Evolutionary conservation across 805 yeast genomes (phyloP).

Genomic region (Wickerhamiella musiphila): DNA sequence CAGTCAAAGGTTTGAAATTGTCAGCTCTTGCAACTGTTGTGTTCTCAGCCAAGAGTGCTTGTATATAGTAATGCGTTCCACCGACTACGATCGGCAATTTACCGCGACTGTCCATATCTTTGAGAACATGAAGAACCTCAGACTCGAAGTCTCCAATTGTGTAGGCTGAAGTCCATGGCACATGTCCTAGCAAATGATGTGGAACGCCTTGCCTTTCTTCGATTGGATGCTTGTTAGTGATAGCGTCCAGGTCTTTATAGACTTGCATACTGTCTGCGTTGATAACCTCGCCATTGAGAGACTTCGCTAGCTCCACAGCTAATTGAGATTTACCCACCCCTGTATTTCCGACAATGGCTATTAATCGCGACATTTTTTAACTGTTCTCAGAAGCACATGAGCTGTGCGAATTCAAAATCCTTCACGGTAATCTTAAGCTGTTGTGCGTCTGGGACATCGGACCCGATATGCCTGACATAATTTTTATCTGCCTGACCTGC

Average conservation of each 20-base stretch:
- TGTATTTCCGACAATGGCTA: conserved; percentile 77
- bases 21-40: conserved; percentile 30
- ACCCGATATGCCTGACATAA: too few relatives aligned
- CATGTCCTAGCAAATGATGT: conserved; percentile 81
- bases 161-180: conserved; percentile 66
- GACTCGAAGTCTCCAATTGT: conserved; percentile 58
- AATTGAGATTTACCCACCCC: conserved; percentile 92
- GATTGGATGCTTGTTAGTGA: conserved; percentile 85
- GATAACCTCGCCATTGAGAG: conserved; percentile 70
- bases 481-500: too few relatives aligned
- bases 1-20: conserved; percentile 13
- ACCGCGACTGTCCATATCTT: conserved; percentile 45
- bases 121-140: conserved; percentile 44
- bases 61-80: conserved; percentile 89
- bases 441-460: too few relatives aligned
- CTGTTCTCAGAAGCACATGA: background rate
- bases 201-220: conserved; percentile 54
- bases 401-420: too few relatives aligned
- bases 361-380: conserved; percentile 22
- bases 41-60: conserved; percentile 55
- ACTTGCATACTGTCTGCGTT: conserved; percentile 98
- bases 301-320: conserved; percentile 60
- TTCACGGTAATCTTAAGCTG: too few relatives aligned
- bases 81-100: conserved; percentile 83
- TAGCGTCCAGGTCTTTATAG: conserved; percentile 51